These are phyloP conservation scores for Ganoderma sinense DNA, from an alignment of 1,284 basidiomycete species.

Conservation along the genomic window DNA sequence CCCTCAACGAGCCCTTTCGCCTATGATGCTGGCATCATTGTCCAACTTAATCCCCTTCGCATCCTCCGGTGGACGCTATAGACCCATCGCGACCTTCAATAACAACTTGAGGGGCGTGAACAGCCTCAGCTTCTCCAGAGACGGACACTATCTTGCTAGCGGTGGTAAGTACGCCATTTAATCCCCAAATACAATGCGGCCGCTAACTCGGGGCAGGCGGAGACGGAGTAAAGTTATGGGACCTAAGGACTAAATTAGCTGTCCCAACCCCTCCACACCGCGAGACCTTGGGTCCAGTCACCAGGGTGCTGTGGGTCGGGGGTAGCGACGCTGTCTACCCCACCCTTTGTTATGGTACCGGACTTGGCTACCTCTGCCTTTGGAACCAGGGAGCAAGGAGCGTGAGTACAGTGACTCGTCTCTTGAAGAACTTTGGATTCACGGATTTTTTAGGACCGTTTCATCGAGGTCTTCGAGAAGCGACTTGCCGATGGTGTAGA, in stretches of 20 bases:
- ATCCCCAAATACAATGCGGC: neutral
- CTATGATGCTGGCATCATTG: neutral
- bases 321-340: neutral
- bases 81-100: neutral
- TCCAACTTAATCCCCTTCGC: neutral
- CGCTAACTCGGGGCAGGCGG: neutral
- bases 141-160: constrained; percentile 6
- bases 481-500: constrained; percentile 4
- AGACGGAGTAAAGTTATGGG: neutral
- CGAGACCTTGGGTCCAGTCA: neutral
- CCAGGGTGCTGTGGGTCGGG: constrained; percentile 1
- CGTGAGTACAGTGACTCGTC: neutral
- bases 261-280: neutral
- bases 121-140: neutral
- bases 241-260: neutral
- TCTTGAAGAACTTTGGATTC: neutral
- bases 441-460: neutral
- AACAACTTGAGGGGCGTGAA: neutral
- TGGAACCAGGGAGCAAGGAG: neutral
- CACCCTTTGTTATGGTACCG: constrained; percentile 7
- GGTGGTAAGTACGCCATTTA: neutral
- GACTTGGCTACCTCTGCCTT: constrained; percentile 5
- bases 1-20: neutral
- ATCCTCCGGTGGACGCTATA: constrained; percentile 2
- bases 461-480: constrained; percentile 3